Evolutionary conservation across 345 rosid genomes (phyloP).

Genomic region (Zanthoxylum bungeanum): DNA sequence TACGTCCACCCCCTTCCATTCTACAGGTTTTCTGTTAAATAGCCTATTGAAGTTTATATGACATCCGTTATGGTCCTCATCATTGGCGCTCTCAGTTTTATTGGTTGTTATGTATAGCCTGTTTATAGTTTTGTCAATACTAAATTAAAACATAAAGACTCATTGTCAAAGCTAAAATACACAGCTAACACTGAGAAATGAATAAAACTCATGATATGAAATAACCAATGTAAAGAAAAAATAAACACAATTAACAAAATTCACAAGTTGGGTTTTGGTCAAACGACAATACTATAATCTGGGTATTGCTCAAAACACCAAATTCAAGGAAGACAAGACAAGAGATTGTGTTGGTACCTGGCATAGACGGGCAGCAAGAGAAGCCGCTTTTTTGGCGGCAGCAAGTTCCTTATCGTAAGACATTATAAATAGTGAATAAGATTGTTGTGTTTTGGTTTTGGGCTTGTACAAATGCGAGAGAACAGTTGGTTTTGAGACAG

Average conservation of each 20-base stretch:
- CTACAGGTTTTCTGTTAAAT: too few species aligned
- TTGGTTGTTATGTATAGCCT: too few species aligned
- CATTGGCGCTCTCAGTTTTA: too few species aligned
- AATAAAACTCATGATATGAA: background rate
- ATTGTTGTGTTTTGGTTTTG: constrained; percentile 18
- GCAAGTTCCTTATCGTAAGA: constrained; percentile 78
- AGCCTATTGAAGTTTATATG: too few species aligned
- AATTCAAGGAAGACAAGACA: background rate
- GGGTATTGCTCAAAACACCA: background rate
- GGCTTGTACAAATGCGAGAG: background rate
- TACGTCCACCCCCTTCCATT: too few species aligned
- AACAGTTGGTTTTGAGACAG: background rate
- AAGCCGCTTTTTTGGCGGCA: constrained; percentile 91
- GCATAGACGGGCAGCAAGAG: constrained; percentile 90
- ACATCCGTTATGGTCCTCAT: too few species aligned
- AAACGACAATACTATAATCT: background rate
- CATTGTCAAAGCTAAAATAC: background rate
- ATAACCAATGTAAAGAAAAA: background rate
- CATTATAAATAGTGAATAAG: constrained; percentile 29
- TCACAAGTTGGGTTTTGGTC: constrained; percentile 18
- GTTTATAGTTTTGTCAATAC: too few species aligned
- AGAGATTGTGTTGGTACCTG: constrained; percentile 40
- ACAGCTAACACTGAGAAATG: background rate
- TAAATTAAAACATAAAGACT: background rate
- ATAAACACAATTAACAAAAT: background rate